Evolutionary conservation across 805 yeast genomes (phyloP), one percentile per base, ranked within the genome.

Genomic region (Hanseniaspora valbyensis): DNA sequence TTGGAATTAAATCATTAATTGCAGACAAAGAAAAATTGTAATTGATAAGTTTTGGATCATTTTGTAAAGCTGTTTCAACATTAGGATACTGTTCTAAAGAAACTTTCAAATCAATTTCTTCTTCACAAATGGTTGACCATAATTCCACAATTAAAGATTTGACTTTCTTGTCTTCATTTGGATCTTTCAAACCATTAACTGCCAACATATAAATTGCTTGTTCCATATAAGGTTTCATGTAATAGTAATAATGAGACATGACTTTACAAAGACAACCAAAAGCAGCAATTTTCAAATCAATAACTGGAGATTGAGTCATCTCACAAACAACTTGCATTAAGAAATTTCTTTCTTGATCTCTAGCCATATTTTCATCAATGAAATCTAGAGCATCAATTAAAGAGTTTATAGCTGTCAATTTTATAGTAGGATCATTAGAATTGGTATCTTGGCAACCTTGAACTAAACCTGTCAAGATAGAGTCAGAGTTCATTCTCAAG

Each of bases 121-220:
- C 96, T 69, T 92, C 98, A 70, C 97, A 89, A n/a, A 92, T 92
- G n/a, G 98, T 87, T 53, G 90, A 80, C 98, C 98, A 92, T 65
- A 92, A 90, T 69, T 92, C 98, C 52, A 92, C 92, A 28, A 98
- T 96, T 96, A 90, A 89, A 63, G 96, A 87, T 1, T 96, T 83
- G 28, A 92, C 97, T 59, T 77, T 77, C 59, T 84, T 95, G 67
- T 86, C 83, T 30, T 69, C 62, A 6, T 60, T 57, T 52, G 87
- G 81, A 28, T 48, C 44, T 66, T 81, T 81, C 96, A 92, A 92
- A 40, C 97, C 96, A 19, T 80, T 69, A 40, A 90, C 88, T 4
- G 97, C 89, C 53, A 92, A 73, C 16, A 87, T 86, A 59, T 83
- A 92, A 49, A 92, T 69, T 1, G 98, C 98, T 70, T 86, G 88